These are phyloP conservation scores for Pulveroboletus sp. DNA, from an alignment of 768 basidiomycete genomes.

Conservation along the genomic window DNA sequence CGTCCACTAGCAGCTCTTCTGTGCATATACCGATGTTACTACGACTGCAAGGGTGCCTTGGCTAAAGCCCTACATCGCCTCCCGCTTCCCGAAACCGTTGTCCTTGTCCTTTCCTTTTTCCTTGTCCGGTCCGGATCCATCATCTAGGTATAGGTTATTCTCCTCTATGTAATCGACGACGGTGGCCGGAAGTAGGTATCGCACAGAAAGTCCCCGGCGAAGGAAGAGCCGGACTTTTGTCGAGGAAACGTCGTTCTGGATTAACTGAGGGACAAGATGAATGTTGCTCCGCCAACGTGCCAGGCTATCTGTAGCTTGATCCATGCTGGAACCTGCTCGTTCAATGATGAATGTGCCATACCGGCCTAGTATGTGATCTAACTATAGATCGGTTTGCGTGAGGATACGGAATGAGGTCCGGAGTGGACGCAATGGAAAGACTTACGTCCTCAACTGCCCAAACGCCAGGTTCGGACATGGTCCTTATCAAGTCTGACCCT, in stretches of 20 bases:
- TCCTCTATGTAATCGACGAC: constrained; percentile 95
- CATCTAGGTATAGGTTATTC: constrained; percentile 71
- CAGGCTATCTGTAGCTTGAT: constrained; percentile 70
- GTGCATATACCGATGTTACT: neutral
- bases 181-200: constrained; percentile 85
- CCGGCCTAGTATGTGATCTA: constrained; percentile 92
- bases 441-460: constrained; percentile 93
- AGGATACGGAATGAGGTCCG: constrained; percentile 13
- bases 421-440: constrained; percentile 14
- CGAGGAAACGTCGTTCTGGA: constrained; percentile 95
- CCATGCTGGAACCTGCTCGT: constrained; percentile 89
- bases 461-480: constrained; percentile 97
- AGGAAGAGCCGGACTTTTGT: constrained; percentile 87
- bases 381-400: constrained; percentile 40
- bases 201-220: constrained; percentile 73
- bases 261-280: constrained; percentile 87
- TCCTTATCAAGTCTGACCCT: constrained; percentile 96
- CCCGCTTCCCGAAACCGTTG: constrained; percentile 24
- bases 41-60: constrained; percentile 10
- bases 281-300: constrained; percentile 80
- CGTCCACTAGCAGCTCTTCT: too few relatives aligned
- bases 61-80: constrained; percentile 11
- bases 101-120: constrained; percentile 40
- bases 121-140: constrained; percentile 34
- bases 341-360: constrained; percentile 96